phyloP scores from a whole-genome alignment of 768 basidiomycete species.

The Brasilioporus rufonigricans region DNA sequence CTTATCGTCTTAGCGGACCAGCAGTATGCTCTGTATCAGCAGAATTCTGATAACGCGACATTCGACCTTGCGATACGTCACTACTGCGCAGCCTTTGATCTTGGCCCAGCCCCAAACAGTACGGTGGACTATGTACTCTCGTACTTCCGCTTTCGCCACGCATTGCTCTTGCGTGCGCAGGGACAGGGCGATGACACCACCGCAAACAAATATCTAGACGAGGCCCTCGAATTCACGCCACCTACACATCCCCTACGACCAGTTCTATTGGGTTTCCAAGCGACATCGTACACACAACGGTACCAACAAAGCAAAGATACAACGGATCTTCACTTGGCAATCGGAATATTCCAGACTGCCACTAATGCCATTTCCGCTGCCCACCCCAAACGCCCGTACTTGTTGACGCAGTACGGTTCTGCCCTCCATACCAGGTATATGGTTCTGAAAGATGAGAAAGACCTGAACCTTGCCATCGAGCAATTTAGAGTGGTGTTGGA shows the following conservation, averaged over 20 bases:
- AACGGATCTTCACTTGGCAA: slow-evolving; percentile 16
- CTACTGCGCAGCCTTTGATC: slow-evolving; percentile 18
- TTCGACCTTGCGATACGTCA: slow-evolving; percentile 12
- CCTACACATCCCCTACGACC: slow-evolving; percentile 9
- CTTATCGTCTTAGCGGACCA: slow-evolving; percentile 10
- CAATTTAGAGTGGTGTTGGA: slow-evolving; percentile 4
- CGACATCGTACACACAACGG: slow-evolving; percentile 7
- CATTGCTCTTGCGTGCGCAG: background rate
- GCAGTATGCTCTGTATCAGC: slow-evolving; percentile 6
- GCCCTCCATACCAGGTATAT: slow-evolving; percentile 15
- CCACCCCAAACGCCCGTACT: slow-evolving; percentile 11
- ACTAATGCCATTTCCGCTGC: background rate
- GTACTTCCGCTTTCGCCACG: slow-evolving; percentile 10
- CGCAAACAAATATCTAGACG: slow-evolving; percentile 9
- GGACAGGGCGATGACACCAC: background rate
- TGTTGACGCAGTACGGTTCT: slow-evolving; percentile 20
- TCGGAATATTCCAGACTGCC: slow-evolving; percentile 1
- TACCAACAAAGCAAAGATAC: slow-evolving; percentile 10
- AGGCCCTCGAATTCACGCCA: slow-evolving; percentile 2
- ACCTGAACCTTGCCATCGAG: slow-evolving; percentile 20
- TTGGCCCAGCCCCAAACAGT: slow-evolving; percentile 7
- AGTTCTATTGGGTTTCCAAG: slow-evolving; percentile 8
- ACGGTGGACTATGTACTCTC: slow-evolving; percentile 1
- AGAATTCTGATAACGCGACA: background rate
- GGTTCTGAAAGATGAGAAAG: slow-evolving; percentile 10